Evolutionary conservation across 208 protist species (phyloP), one percentile per base, ranked within the genome.

Genomic region (Trypanosoma platydactyli): DNA sequence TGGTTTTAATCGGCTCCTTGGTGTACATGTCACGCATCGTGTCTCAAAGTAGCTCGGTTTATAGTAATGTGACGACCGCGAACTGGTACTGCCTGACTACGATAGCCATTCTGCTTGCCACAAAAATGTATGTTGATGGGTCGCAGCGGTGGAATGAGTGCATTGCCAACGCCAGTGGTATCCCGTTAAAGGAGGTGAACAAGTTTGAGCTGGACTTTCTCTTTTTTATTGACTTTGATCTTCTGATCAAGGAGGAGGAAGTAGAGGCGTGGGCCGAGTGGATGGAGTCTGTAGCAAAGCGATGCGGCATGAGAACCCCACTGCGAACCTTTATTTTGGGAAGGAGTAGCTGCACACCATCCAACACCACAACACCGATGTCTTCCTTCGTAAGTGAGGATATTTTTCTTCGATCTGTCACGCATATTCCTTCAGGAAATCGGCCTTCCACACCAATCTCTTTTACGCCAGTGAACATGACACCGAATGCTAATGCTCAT

Each of bases 61-160:
- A 79, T 52, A 52, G 64, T 41, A 81, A 82, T 63, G 71, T 95
- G 27, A 93, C 89, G 5, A 58, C 52, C 11, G 68, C 73, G 11
- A 95, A 95, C 73, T 93, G 87, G 85, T 92, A 90, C 58, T 78
- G 84, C 27, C 66, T 93, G 33, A 88, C 83, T 22, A 80, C 84
- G 4, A 71, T 84, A 7, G 76, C 86, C 12, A 72, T 93, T 46
- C 69, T 95, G 5, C 68, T 86, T n/a, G 86, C 86, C 22, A 81
- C 83, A n/a, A 95, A 95, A 64, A 88, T 95, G 79, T 93, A 93
- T 74, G 83, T 86, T 41, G 89, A 95, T 54, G 76, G 83, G 40
- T 68, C 78, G 15, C 60, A 64, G 0, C 58, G 65, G 0, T 68
- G 86, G 48, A 95, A 95, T 80, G 64, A 71, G 25, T 54, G 64